Evolutionary conservation across 345 rosid species (phyloP).

Genomic region (Mallotus nudiflorus): DNA sequence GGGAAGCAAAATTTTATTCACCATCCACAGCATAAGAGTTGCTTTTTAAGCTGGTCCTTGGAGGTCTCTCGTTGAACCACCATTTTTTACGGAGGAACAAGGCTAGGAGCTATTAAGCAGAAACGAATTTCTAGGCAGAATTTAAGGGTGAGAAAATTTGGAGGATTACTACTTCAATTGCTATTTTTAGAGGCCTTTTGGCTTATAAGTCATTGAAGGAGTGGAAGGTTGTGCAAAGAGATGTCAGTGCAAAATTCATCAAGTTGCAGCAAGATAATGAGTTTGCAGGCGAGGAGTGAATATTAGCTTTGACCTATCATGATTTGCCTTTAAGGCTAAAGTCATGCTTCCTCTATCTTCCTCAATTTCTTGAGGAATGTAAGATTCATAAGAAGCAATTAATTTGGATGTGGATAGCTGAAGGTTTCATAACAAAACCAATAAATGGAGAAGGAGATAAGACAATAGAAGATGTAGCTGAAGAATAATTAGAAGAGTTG

Average conservation of each 20-base stretch:
- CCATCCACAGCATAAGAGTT: neutral
- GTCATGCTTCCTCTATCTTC: constrained; percentile 14
- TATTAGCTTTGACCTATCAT: neutral
- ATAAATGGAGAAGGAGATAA: neutral
- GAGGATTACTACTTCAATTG: constrained; percentile 26
- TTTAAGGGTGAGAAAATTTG: constrained; percentile 12
- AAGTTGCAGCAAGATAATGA: neutral
- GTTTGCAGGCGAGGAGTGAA: neutral
- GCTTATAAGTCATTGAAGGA: neutral
- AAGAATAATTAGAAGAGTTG: constrained; percentile 16
- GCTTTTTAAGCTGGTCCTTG: constrained; percentile 3
- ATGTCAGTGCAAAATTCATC: neutral
- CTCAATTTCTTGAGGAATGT: constrained; percentile 2
- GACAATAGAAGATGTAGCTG: constrained; percentile 13
- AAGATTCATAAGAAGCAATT: constrained; percentile 1
- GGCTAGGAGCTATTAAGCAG: neutral
- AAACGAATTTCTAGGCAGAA: neutral
- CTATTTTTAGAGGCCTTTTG: constrained; percentile 6
- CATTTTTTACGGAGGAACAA: neutral
- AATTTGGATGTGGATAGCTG: constrained; percentile 16
- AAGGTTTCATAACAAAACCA: constrained; percentile 12
- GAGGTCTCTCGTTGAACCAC: neutral
- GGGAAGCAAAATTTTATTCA: constrained; percentile 5
- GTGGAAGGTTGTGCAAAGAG: neutral
- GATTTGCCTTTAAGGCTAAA: constrained; percentile 9